Conservation (phyloP, 2,329 filamentous ascomycete species). For the Phoma sp. region DNA sequence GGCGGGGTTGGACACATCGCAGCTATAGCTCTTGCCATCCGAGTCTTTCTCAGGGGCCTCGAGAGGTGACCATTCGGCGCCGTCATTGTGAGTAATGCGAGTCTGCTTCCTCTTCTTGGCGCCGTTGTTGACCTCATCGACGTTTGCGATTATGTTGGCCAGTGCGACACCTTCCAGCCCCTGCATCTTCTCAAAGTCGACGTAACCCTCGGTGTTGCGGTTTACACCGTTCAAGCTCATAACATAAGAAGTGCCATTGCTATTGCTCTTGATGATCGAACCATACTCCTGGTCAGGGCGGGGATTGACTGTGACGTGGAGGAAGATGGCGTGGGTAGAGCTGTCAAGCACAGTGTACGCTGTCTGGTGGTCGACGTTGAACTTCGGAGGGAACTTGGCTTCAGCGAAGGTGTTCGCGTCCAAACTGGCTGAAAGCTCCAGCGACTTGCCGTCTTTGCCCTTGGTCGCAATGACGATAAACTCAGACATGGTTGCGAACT, state of each 20-base stretch:
- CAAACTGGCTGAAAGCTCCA: slow-evolving; percentile 82
- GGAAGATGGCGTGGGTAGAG: slow-evolving; percentile 90
- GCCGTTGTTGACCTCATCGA: slow-evolving; percentile 66
- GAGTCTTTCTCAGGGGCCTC: slow-evolving; percentile 73
- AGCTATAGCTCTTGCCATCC: slow-evolving; percentile 74
- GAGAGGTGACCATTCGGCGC: slow-evolving; percentile 82
- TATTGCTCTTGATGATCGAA: slow-evolving; percentile 96
- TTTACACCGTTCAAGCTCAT: slow-evolving; percentile 83
- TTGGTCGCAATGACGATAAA: slow-evolving; percentile 88
- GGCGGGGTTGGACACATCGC: slow-evolving; percentile 63
- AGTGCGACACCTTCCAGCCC: slow-evolving; percentile 89
- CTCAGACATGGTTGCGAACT: slow-evolving; percentile 94
- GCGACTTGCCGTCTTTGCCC: slow-evolving; percentile 67
- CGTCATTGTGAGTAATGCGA: slow-evolving; percentile 96
- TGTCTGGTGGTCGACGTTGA: slow-evolving; percentile 77
- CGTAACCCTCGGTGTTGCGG: slow-evolving; percentile 75
- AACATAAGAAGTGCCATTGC: slow-evolving; percentile 94
- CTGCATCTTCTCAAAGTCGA: slow-evolving; percentile 95
- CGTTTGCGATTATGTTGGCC: slow-evolving; percentile 84
- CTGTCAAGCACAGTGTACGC: slow-evolving; percentile 95
- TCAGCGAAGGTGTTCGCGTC: slow-evolving; percentile 83
- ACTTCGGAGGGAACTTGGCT: slow-evolving; percentile 85
- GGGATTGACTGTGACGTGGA: slow-evolving; percentile 84
- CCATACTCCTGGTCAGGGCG: slow-evolving; percentile 73
- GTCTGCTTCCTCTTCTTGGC: slow-evolving; percentile 82